These are phyloP conservation scores for Daldinia sp. DNA, from an alignment of 2,329 filamentous ascomycete species.

Conservation along the genomic window DNA sequence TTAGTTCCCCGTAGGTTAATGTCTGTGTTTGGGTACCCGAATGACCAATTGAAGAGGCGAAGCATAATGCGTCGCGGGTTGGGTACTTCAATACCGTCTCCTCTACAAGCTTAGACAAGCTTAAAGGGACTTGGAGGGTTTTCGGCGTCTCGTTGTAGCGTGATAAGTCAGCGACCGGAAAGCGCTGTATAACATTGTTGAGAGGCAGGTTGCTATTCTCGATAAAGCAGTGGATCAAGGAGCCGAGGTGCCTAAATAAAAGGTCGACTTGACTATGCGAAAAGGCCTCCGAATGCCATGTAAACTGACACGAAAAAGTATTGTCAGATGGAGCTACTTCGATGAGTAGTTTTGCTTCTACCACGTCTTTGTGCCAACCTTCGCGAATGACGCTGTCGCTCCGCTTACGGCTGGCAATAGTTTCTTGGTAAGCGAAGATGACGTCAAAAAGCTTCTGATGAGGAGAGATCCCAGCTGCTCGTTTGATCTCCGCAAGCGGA, in stretches of 20 bases:
- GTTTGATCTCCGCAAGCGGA: constrained; percentile 77
- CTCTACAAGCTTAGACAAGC: constrained; percentile 68
- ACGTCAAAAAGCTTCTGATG: constrained; percentile 77
- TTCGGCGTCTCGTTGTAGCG: constrained; percentile 59
- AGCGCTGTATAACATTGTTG: constrained; percentile 41
- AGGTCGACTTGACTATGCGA: constrained; percentile 65
- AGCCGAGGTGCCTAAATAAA: constrained; percentile 72
- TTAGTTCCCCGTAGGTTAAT: constrained; percentile 75
- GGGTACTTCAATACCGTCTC: constrained; percentile 61
- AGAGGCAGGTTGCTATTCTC: constrained; percentile 48
- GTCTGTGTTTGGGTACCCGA: constrained; percentile 53
- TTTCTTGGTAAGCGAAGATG: constrained; percentile 88
- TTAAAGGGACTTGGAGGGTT: constrained; percentile 53
- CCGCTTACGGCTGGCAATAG: constrained; percentile 58
- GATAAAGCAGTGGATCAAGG: constrained; percentile 55
- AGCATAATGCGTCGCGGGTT: constrained; percentile 71
- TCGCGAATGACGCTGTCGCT: constrained; percentile 60
- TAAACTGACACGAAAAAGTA: constrained; percentile 59
- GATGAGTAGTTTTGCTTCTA: constrained; percentile 81
- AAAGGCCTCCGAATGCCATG: constrained; percentile 63
- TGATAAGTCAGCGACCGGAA: constrained; percentile 58
- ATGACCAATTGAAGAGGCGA: constrained; percentile 64
- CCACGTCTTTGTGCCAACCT: constrained; percentile 72
- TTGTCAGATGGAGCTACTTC: constrained; percentile 76
- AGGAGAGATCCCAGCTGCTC: constrained; percentile 65